Evolutionary conservation across 2,329 filamentous ascomycete genomes (phyloP).

Genomic region (Leptographium procerum): DNA sequence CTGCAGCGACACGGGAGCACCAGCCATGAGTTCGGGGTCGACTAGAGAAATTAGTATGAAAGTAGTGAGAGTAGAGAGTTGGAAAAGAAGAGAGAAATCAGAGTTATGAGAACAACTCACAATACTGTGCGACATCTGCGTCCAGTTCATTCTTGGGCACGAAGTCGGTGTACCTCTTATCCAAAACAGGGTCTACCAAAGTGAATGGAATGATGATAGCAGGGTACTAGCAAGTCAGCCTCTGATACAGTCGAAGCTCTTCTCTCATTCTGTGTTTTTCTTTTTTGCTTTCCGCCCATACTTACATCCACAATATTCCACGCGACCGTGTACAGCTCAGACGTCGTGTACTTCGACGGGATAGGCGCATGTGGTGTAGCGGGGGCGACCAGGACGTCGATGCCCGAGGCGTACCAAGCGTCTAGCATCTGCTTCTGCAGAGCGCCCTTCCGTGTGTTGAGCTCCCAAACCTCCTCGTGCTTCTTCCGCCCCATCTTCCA

Average conservation of each 20-base stretch:
- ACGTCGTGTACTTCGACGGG: not conserved
- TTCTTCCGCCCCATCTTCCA: slow-evolving; percentile 7
- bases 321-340: slow-evolving; percentile 10
- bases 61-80: not conserved
- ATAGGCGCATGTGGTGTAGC: slow-evolving; percentile 9
- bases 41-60: slow-evolving; percentile 2
- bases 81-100: not conserved
- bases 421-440: slow-evolving; percentile 13
- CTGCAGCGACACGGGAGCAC: slow-evolving; percentile 9
- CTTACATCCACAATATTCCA: slow-evolving; percentile 12
- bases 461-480: slow-evolving; percentile 11
- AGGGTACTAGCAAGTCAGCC: slow-evolving; percentile 5
- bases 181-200: slow-evolving; percentile 5
- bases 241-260: not conserved
- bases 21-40: slow-evolving; percentile 6
- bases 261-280: not conserved
- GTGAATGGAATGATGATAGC: slow-evolving; percentile 9
- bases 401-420: slow-evolving; percentile 9
- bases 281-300: not conserved
- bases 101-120: slow-evolving; percentile 1
- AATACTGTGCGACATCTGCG: slow-evolving; percentile 6
- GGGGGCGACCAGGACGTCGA: slow-evolving; percentile 11
- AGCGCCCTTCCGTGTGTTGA: slow-evolving; percentile 9
- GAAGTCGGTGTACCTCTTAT: not conserved
- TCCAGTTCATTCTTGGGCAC: slow-evolving; percentile 8